phyloP scores from a whole-genome alignment of 352 stramenopile genomes.

The Globisporangium solare region DNA sequence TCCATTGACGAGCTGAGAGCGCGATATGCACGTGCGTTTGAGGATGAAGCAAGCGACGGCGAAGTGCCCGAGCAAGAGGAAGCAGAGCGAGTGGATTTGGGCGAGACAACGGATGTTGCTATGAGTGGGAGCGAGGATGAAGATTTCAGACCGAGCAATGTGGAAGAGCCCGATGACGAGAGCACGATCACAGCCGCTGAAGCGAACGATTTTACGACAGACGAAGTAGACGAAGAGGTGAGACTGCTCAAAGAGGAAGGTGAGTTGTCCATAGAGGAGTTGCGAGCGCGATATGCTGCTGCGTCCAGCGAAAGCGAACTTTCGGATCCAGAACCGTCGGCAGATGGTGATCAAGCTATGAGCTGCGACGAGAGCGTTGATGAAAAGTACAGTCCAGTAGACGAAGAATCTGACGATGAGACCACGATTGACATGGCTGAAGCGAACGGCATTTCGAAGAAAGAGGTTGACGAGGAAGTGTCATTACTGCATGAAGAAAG shows the following conservation, averaged over 20 bases:
- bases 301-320: constrained; percentile 33
- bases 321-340: constrained; percentile 5
- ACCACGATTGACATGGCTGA: constrained; percentile 84
- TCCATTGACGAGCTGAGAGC: constrained; percentile 83
- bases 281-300: constrained; percentile 42
- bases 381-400: constrained; percentile 19
- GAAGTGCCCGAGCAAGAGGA: constrained; percentile 17
- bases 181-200: constrained; percentile 90
- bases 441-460: constrained; percentile 15
- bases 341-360: neutral
- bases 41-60: constrained; percentile 4
- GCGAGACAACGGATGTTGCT: neutral
- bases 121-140: constrained; percentile 12
- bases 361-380: constrained; percentile 11
- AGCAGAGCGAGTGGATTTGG: neutral
- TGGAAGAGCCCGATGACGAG: constrained; percentile 79
- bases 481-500: constrained; percentile 70
- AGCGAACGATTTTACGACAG: constrained; percentile 27
- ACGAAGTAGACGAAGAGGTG: constrained; percentile 80
- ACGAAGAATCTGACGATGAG: constrained; percentile 54
- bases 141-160: constrained; percentile 29
- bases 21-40: constrained; percentile 32
- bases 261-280: constrained; percentile 90
- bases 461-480: constrained; percentile 63
- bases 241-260: constrained; percentile 83